phyloP scores from a whole-genome alignment of 805 yeast genomes.

The Ogataea paraovalis region DNA sequence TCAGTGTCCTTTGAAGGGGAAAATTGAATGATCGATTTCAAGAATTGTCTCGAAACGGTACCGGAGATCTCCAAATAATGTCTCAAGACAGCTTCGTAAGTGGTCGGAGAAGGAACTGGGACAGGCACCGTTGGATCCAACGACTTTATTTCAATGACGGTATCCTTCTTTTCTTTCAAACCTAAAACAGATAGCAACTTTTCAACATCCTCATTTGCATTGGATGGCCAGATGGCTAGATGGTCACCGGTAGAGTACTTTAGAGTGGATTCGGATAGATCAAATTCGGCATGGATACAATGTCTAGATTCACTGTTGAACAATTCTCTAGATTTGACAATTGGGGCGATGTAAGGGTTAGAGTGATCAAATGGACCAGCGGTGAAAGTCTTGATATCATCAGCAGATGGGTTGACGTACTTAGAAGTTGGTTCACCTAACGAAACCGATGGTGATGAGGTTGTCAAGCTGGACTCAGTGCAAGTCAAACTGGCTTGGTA shows the following conservation, averaged over 20 bases:
- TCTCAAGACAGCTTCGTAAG: conserved; percentile 82
- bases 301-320: conserved; percentile 63
- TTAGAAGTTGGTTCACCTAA: conserved; percentile 79
- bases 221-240: conserved; percentile 91
- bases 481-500: conserved; percentile 68
- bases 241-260: conserved; percentile 95
- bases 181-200: conserved; percentile 62
- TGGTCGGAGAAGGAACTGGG: conserved; percentile 71
- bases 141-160: conserved; percentile 60
- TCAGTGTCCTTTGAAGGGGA: conserved; percentile 68
- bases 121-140: conserved; percentile 62
- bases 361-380: conserved; percentile 75
- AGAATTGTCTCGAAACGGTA: conserved; percentile 84
- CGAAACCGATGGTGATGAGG: conserved; percentile 39
- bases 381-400: conserved; percentile 31
- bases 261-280: conserved; percentile 66
- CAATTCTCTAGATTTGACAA: conserved; percentile 60
- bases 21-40: conserved; percentile 69
- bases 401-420: conserved; percentile 39
- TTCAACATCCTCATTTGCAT: conserved; percentile 70
- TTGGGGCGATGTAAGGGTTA: conserved; percentile 79
- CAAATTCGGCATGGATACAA: conserved; percentile 90
- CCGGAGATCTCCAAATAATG: conserved; percentile 90
- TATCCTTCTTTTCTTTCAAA: conserved; percentile 46
- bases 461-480: conserved; percentile 32